Conservation (phyloP, 176 grass and related monocot genomes). For the Musa acuminata region DNA sequence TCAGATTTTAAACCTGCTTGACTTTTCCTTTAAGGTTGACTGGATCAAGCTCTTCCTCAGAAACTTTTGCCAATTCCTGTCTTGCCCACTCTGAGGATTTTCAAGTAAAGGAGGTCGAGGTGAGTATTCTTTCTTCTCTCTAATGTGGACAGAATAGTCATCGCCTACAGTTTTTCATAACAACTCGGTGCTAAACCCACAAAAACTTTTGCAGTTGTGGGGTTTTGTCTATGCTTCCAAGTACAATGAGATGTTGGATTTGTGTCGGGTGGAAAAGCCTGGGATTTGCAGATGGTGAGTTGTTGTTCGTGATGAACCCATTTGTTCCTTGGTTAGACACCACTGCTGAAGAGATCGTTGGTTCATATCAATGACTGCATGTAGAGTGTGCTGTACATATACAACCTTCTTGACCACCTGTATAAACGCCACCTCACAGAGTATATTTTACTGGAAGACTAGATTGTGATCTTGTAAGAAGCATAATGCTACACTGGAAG, state of each 20-base stretch:
- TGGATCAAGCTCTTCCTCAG: constrained; percentile 85
- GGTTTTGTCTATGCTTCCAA: constrained; percentile 88
- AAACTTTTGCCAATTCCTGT: constrained; percentile 83
- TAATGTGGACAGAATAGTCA: not conserved
- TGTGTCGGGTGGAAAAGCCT: constrained; percentile 67
- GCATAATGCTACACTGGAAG: not conserved
- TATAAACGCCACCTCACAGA: not conserved
- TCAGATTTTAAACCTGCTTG: not conserved
- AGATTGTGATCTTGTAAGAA: not conserved
- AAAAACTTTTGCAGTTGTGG: constrained; percentile 56
- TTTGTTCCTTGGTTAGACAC: not conserved
- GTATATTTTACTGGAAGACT: not conserved
- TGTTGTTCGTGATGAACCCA: not conserved
- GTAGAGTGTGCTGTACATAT: not conserved
- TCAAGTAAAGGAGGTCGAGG: constrained; percentile 89
- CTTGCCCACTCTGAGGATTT: constrained; percentile 66
- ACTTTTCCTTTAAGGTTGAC: constrained; percentile 38
- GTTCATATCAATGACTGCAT: not conserved
- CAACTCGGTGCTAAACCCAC: not conserved
- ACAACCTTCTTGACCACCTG: not conserved
- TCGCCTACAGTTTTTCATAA: not conserved
- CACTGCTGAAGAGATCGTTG: not conserved
- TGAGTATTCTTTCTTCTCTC: not conserved
- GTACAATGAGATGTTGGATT: constrained; percentile 64
- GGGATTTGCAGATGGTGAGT: constrained; percentile 56